phyloP scores from a whole-genome alignment of 2,329 filamentous ascomycete species.

The Pseudogymnoascus sp. region DNA sequence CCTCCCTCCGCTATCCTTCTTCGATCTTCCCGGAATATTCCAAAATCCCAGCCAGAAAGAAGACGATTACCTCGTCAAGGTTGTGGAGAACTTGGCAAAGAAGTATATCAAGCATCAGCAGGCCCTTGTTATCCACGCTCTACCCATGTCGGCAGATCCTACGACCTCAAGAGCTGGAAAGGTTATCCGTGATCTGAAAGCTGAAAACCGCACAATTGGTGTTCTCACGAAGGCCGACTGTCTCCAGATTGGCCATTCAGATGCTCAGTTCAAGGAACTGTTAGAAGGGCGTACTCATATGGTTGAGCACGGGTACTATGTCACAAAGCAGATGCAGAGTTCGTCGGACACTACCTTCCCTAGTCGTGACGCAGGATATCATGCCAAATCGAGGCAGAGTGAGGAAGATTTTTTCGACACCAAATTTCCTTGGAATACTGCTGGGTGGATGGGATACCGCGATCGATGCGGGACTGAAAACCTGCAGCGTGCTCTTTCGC shows the following conservation, averaged over 20 bases:
- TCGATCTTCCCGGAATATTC: slow-evolving; percentile 78
- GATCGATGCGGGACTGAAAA: slow-evolving; percentile 43
- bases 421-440: slow-evolving; percentile 36
- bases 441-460: slow-evolving; percentile 30
- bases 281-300: slow-evolving; percentile 50
- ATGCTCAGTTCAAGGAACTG: slow-evolving; percentile 54
- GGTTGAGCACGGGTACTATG: slow-evolving; percentile 69
- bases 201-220: slow-evolving; percentile 55
- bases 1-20: slow-evolving; percentile 70
- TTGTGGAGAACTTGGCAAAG: slow-evolving; percentile 62
- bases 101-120: slow-evolving; percentile 61
- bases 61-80: slow-evolving; percentile 59
- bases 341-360: slow-evolving; percentile 11
- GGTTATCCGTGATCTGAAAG: slow-evolving; percentile 50
- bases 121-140: slow-evolving; percentile 67
- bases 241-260: slow-evolving; percentile 42
- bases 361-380: slow-evolving; percentile 28
- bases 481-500: slow-evolving; percentile 40
- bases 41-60: slow-evolving; percentile 55
- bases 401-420: slow-evolving; percentile 43
- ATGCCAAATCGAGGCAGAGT: slow-evolving; percentile 37
- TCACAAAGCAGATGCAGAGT: slow-evolving; percentile 59
- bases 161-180: slow-evolving; percentile 65
- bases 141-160: slow-evolving; percentile 70
- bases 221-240: slow-evolving; percentile 83